phyloP scores from a whole-genome alignment of 768 basidiomycete species.

The Hemileccinum rubropunctum region DNA sequence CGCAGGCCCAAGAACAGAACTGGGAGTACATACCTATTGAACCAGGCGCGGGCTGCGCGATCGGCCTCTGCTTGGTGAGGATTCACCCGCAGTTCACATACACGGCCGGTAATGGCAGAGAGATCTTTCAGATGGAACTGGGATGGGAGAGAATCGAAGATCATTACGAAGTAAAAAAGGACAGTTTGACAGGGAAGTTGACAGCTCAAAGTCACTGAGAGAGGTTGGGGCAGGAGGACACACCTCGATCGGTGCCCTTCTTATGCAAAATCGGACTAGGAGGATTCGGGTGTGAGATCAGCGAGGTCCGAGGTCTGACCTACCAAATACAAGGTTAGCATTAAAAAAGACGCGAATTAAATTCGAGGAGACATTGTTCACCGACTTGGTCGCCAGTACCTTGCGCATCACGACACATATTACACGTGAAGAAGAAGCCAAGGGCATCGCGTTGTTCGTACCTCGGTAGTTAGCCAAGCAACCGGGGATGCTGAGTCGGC shows the following conservation, averaged over 20 bases:
- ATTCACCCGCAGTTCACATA: constrained; percentile 36
- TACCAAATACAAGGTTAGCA: constrained; percentile 12
- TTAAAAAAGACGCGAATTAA: constrained; percentile 28
- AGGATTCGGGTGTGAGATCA: constrained; percentile 12
- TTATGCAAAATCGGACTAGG: constrained; percentile 27
- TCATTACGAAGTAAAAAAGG: constrained; percentile 25
- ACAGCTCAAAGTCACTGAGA: constrained; percentile 29
- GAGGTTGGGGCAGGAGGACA: constrained; percentile 4
- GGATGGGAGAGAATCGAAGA: constrained; percentile 30
- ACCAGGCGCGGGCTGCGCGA: constrained; percentile 32
- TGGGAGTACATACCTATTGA: constrained; percentile 24
- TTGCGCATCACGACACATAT: constrained; percentile 29
- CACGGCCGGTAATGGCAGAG: constrained; percentile 34
- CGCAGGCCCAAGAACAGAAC: background rate
- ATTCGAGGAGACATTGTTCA: constrained; percentile 22
- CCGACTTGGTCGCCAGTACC: constrained; percentile 28
- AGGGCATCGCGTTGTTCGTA: constrained; percentile 27
- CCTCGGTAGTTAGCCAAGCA: constrained; percentile 21
- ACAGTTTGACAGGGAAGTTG: constrained; percentile 4
- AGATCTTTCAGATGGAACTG: constrained; percentile 37
- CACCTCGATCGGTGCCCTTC: constrained; percentile 16
- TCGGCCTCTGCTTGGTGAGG: constrained; percentile 34
- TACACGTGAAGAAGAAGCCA: constrained; percentile 30
- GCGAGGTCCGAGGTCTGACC: constrained; percentile 17
- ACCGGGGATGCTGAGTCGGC: constrained; percentile 3